Base-by-base conservation (phyloP, 202 grass and related monocot species). In the Zizania palustris region DNA sequence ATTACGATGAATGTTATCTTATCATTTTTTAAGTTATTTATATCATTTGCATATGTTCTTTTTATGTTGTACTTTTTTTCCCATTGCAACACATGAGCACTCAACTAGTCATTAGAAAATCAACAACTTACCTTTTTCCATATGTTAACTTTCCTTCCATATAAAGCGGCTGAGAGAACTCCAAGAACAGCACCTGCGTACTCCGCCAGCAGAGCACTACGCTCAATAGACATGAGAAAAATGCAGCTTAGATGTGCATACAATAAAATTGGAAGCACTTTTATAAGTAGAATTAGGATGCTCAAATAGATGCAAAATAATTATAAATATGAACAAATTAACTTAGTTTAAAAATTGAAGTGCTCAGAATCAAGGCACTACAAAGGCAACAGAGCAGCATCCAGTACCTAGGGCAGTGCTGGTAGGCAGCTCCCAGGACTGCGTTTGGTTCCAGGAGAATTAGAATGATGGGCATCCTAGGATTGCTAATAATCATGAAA, bases 141-240 rank as follows among this genome's bases (percentile, higher is more conserved):
- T 72, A 98, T 70, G 60, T 95, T 84, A 64, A 85, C 91, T 83
- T 85, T 90, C 74, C 91, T 81, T 88, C 91, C 91, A 85, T 95
- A 95, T 69, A 98, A 95, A 77, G 83, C 80, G 69, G 91, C 89
- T 69, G 96, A 98, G 63, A 98, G 85, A 84, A 98, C 91, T 85
- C 96, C 96, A 88, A 98, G 91, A 78, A 95, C 80, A 50, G 96
- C 96, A 87, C 96, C 96, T 65, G 96, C 85, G 75, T 98, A 98
- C 81, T 98, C 91, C 21, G 87, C 91, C 74, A 95, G 76, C 72
- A 98, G 71, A 78, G 91, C 63, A 15, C 95, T 98, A 86, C 61
- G 80, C 72, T 80, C 87, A 88, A 82, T 48, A 75, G 71, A 62
- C 63, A 85, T 71, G 73, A 78, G 57, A 36, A 77, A 41, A 77